These are phyloP conservation scores for Hemisphaericaspora lyxosophila DNA, from an alignment of 1,139 yeast genomes.

Conservation along the genomic window DNA sequence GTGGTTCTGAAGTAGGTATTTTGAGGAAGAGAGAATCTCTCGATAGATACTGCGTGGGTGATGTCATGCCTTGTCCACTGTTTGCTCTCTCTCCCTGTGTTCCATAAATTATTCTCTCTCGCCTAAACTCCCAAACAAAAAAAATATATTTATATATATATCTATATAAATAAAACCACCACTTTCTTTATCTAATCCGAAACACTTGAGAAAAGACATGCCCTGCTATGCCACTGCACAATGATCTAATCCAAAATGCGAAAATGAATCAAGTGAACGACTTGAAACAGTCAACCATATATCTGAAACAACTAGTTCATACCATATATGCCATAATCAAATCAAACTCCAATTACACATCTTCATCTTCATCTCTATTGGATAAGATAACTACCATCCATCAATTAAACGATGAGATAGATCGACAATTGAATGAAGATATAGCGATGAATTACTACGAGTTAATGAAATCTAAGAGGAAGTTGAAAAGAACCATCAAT, in stretches of 20 bases:
- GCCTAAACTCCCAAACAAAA: too few relatives aligned
- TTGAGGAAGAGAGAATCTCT: constrained; percentile 19
- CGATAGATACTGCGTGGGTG: too few relatives aligned
- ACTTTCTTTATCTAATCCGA: too few relatives aligned
- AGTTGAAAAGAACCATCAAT: constrained; percentile 20
- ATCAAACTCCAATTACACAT: constrained; percentile 23
- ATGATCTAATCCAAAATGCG: constrained; percentile 34
- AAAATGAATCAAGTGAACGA: constrained; percentile 33
- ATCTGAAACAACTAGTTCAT: constrained; percentile 29
- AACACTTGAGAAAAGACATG: not conserved
- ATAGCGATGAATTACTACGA: constrained; percentile 26
- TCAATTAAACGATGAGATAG: constrained; percentile 39
- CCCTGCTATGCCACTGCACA: constrained; percentile 20
- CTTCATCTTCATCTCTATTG: constrained; percentile 25
- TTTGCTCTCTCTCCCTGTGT: too few relatives aligned
- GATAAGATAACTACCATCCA: constrained; percentile 49
- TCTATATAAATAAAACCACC: too few relatives aligned
- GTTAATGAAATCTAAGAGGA: constrained; percentile 22
- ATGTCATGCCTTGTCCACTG: too few relatives aligned
- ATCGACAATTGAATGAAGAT: constrained; percentile 33
- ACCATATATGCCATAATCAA: constrained; percentile 25
- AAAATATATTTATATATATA: too few relatives aligned
- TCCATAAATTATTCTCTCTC: too few relatives aligned
- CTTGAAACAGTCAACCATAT: constrained; percentile 27
- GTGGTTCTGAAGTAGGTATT: constrained; percentile 14